Evolutionary conservation across 495 filamentous ascomycete species (phyloP).

Genomic region (Halenospora varia): DNA sequence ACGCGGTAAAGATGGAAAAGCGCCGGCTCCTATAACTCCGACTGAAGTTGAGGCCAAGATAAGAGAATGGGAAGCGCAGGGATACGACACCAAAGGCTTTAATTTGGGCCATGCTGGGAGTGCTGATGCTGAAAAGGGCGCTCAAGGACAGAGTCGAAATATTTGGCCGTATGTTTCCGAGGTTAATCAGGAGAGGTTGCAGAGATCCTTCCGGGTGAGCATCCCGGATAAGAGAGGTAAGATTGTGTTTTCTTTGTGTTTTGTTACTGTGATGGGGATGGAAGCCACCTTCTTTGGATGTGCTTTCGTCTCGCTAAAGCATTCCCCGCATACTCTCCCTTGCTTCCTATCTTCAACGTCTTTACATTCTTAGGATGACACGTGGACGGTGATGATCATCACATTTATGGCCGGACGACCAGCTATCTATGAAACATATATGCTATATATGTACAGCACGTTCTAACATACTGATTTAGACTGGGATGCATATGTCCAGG

Average conservation of each 20-base stretch:
- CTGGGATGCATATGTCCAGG: conserved; percentile 81
- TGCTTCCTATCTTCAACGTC: background rate
- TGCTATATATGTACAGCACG: too few species aligned
- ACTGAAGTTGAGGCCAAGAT: conserved; percentile 62
- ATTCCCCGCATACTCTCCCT: conserved; percentile 3
- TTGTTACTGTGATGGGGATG: too few species aligned
- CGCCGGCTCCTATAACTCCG: conserved; percentile 54
- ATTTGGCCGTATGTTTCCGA: conserved; percentile 69
- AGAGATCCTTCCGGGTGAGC: conserved; percentile 53
- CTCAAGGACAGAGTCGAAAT: conserved; percentile 58
- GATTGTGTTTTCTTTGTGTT: conserved; percentile 8
- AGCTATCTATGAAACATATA: background rate
- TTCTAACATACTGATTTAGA: conserved; percentile 10
- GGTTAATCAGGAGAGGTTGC: conserved; percentile 45
- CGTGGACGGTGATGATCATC: background rate
- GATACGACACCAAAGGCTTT: conserved; percentile 74
- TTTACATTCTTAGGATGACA: background rate
- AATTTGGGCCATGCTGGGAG: conserved; percentile 43
- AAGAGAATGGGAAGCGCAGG: conserved; percentile 65
- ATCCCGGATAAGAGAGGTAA: conserved; percentile 64
- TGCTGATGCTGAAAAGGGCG: conserved; percentile 29
- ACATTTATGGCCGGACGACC: too few species aligned
- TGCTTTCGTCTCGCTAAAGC: background rate
- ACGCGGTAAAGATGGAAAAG: conserved; percentile 54
- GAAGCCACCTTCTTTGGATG: too few species aligned